Conservation (phyloP, 805 yeast genomes). For the Scheffersomyces coipomensis region DNA sequence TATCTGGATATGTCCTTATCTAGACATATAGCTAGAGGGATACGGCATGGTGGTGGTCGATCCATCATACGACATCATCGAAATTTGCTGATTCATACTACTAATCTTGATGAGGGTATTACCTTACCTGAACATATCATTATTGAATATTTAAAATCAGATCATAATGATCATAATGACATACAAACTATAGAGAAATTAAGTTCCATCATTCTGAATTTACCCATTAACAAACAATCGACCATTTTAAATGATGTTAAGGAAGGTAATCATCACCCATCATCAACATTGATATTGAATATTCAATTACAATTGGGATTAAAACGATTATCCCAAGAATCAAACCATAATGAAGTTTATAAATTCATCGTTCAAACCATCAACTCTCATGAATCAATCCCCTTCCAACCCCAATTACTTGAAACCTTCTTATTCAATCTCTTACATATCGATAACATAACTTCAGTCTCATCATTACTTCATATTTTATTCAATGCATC, state of each 20-base stretch:
- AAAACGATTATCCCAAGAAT: not conserved
- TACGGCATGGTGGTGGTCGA: no score
- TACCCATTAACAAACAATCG: not conserved
- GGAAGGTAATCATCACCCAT: not conserved
- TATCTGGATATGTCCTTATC: no score
- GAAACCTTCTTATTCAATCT: conserved; percentile 22
- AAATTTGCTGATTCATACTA: no score
- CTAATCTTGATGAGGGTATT: no score
- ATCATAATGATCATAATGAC: not conserved
- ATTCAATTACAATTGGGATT: not conserved
- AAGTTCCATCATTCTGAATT: not conserved
- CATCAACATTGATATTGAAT: conserved; percentile 1
- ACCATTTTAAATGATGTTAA: not conserved
- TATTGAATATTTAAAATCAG: not conserved
- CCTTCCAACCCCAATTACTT: conserved; percentile 12
- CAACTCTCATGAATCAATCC: no score
- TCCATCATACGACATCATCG: no score
- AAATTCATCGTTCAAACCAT: conserved; percentile 6
- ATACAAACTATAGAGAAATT: not conserved
- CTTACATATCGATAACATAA: conserved; percentile 15
- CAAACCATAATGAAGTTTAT: conserved; percentile 3
- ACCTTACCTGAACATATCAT: not conserved
- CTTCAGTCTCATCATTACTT: conserved; percentile 23
- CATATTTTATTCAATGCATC: conserved; percentile 20
- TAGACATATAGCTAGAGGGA: no score